Evolutionary conservation across 2,329 filamentous ascomycete genomes (phyloP).

Genomic region (Aureobasidium sp.): DNA sequence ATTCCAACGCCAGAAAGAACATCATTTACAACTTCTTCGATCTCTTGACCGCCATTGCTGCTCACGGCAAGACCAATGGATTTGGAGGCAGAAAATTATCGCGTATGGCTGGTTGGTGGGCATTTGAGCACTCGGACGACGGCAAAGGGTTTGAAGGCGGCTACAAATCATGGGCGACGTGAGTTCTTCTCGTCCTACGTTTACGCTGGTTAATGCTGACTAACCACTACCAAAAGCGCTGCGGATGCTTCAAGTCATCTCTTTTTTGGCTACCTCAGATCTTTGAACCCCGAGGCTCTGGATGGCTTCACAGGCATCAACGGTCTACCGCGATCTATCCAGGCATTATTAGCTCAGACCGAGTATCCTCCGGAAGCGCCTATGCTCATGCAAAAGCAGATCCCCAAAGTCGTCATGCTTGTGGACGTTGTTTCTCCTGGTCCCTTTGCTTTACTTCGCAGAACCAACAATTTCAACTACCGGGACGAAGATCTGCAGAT

Average conservation of each 20-base stretch:
- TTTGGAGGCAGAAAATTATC: constrained; percentile 90
- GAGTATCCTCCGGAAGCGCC: constrained; percentile 85
- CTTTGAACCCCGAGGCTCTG: constrained; percentile 68
- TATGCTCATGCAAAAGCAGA: constrained; percentile 67
- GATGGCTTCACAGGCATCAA: constrained; percentile 71
- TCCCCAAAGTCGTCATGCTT: constrained; percentile 91
- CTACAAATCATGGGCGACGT: constrained; percentile 82
- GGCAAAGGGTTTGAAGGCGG: constrained; percentile 91
- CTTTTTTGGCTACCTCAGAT: constrained; percentile 95
- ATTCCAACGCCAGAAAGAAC: constrained; percentile 73
- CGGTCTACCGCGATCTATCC: constrained; percentile 78
- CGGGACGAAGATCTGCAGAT: constrained; percentile 81
- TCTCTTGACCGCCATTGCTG: constrained; percentile 80
- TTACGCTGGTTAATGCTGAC: constrained; percentile 4
- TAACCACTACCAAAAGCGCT: constrained; percentile 49
- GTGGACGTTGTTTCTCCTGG: constrained; percentile 92
- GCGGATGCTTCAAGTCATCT: constrained; percentile 94
- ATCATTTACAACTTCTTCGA: constrained; percentile 98
- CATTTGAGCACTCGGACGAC: constrained; percentile 82
- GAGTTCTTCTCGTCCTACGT: constrained; percentile 28
- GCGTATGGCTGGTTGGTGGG: constrained; percentile 96
- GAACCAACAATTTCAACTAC: constrained; percentile 93
- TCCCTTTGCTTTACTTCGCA: constrained; percentile 80
- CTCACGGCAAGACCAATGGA: constrained; percentile 88
- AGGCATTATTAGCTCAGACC: constrained; percentile 83